Base-by-base conservation (phyloP, 805 yeast species). In the Metschnikowia cubensis region DNA sequence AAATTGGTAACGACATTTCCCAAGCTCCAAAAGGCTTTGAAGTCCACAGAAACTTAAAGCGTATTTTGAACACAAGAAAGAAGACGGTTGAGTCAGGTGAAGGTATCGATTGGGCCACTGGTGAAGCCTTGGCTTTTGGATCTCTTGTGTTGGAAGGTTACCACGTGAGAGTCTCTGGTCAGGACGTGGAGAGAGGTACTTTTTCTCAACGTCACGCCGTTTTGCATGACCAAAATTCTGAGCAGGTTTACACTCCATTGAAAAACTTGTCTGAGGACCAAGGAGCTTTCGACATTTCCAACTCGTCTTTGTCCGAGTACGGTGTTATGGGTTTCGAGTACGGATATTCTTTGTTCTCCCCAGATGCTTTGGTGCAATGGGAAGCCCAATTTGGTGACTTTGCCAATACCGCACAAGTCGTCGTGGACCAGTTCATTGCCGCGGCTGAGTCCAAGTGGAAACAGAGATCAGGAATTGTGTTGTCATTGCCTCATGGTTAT, bases 321-420 rank as follows among this genome's bases (percentile, higher is more conserved):
- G 99, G 99, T 82, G 97, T 89, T 50, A 86, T 94, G 92, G 98
- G 99, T 61, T 94, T 89, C 70, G 99, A 94, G 76, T 94, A 94
- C 69, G 99, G 99, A 76, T 94, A 94, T 79, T 92, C 98, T 6
- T 80, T 94, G 73, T 89, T 97, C 54, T 88, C 96, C 46, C 99
- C 99, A 60, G 97, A 94, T 67, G 94, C 97, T 49, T 82, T 89
- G 52, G 97, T 92, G 47, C 85, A 87, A 77, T 94, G 99, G 99
- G 99, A 94, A 77, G 99, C 98, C 51, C 99, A 94, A 79, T 94
- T 94, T 63, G 99, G 99, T 82, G 99, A 94, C 76, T 94, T 94
- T 65, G 99, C 99, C 65, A 94, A 94, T 81, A 94, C 98, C 59
- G 99, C 97, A 17, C 99, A 94, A 78, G 98, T 94, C 57, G 87